These are phyloP conservation scores for Grosmannia huntii DNA, from an alignment of 2,329 filamentous ascomycete species.

Conservation along the genomic window DNA sequence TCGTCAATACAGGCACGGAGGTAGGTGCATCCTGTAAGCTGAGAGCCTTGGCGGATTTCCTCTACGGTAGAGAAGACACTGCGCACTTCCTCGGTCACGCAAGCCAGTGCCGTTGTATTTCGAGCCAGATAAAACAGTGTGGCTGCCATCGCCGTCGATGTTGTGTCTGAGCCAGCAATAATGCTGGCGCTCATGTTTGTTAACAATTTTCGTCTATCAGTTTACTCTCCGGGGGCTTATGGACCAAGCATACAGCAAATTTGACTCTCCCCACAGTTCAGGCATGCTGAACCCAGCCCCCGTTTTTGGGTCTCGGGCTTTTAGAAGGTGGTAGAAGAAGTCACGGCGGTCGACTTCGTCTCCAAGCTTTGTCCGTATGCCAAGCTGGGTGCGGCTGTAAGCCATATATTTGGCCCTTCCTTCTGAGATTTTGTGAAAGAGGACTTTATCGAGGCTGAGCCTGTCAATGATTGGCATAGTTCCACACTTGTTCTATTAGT, in stretches of 20 bases:
- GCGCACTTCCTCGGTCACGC: conserved; percentile 39
- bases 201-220: neutral
- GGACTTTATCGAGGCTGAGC: conserved; percentile 51
- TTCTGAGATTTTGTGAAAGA: conserved; percentile 54
- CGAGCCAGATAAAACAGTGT: conserved; percentile 51
- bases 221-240: neutral
- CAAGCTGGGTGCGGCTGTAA: conserved; percentile 55
- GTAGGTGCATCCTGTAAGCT: conserved; percentile 39
- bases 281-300: conserved; percentile 51
- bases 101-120: conserved; percentile 32
- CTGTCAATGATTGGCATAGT: conserved; percentile 58
- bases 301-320: conserved; percentile 58
- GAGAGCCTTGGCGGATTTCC: conserved; percentile 39
- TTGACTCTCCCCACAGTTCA: conserved; percentile 60
- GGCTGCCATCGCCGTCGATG: conserved; percentile 53
- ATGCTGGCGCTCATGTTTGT: conserved; percentile 27
- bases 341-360: conserved; percentile 56
- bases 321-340: conserved; percentile 65
- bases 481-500: conserved; percentile 41
- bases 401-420: conserved; percentile 58
- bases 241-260: conserved; percentile 36
- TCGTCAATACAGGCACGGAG: conserved; percentile 53
- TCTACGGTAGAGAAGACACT: conserved; percentile 35
- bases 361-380: conserved; percentile 52
- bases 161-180: conserved; percentile 61